phyloP scores from a whole-genome alignment of 2,329 filamentous ascomycete genomes.

The Sarocladium kiliense region DNA sequence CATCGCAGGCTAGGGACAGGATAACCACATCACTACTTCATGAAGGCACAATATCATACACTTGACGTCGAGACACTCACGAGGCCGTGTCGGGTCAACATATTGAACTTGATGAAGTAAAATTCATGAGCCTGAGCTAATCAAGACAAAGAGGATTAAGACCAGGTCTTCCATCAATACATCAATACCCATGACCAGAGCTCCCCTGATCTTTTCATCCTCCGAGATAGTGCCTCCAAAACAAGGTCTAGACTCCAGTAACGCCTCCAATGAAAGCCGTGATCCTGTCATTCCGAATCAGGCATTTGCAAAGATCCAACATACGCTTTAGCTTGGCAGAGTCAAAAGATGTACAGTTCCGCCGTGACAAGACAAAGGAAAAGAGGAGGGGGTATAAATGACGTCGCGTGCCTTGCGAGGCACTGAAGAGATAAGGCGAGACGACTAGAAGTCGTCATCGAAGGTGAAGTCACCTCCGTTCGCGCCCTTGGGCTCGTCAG shows the following conservation, averaged over 20 bases:
- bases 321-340: slow-evolving; percentile 2
- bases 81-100: background rate
- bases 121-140: slow-evolving; percentile 1
- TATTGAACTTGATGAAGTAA: background rate
- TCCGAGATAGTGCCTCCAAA: background rate
- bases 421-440: slow-evolving; percentile 6
- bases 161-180: slow-evolving; percentile 5
- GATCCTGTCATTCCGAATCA: background rate
- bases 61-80: no score
- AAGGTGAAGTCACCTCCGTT: slow-evolving; percentile 81
- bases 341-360: slow-evolving; percentile 1
- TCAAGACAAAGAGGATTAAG: slow-evolving; percentile 6
- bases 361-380: slow-evolving; percentile 10
- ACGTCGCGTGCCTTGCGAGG: background rate
- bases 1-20: no score
- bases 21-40: no score
- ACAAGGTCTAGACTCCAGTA: background rate
- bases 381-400: slow-evolving; percentile 12
- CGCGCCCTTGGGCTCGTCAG: slow-evolving; percentile 44
- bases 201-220: background rate
- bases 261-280: slow-evolving; percentile 5
- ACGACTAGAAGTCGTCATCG: slow-evolving; percentile 85
- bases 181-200: background rate
- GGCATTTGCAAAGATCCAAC: slow-evolving; percentile 7
- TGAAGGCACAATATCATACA: no score